phyloP scores from a whole-genome alignment of 192 early-diverging fungal species.

The Hyaloraphidium curvatum region DNA sequence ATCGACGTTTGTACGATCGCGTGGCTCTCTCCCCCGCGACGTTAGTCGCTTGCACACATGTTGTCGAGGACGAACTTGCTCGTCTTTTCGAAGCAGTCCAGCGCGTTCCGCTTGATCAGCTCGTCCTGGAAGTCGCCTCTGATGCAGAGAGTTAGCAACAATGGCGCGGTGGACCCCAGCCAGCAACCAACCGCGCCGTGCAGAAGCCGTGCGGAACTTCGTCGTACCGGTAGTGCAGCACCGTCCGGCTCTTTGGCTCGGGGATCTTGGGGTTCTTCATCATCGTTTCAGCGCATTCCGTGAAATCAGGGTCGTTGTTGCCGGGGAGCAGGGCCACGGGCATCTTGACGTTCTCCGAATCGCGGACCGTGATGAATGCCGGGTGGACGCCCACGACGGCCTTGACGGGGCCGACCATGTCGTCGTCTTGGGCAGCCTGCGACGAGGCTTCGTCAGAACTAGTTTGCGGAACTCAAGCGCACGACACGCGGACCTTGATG shows the following conservation, averaged over 20 bases:
- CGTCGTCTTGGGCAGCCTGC: background rate
- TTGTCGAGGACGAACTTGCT: background rate
- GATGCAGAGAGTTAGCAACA: background rate
- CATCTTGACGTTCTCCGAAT: constrained; percentile 1
- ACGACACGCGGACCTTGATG: no score
- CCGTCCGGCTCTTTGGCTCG: background rate
- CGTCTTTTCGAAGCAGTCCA: background rate
- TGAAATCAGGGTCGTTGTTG: constrained; percentile 1
- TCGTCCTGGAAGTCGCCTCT: constrained; percentile 2
- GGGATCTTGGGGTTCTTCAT: background rate
- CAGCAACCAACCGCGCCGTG: background rate
- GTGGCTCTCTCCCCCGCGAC: no score
- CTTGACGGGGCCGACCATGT: background rate
- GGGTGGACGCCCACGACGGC: background rate
- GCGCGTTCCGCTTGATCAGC: background rate
- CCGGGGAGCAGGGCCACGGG: background rate
- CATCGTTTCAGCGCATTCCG: background rate
- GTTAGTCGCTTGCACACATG: no score
- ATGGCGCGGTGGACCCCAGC: background rate
- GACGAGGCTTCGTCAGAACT: no score
- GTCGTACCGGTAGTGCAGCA: background rate
- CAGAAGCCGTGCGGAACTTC: constrained; percentile 1
- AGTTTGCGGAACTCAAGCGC: no score
- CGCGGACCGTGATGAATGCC: constrained; percentile 1
- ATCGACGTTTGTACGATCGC: no score